Conservation (phyloP, 805 yeast species). For the Wickerhamiella domercqiae region DNA sequence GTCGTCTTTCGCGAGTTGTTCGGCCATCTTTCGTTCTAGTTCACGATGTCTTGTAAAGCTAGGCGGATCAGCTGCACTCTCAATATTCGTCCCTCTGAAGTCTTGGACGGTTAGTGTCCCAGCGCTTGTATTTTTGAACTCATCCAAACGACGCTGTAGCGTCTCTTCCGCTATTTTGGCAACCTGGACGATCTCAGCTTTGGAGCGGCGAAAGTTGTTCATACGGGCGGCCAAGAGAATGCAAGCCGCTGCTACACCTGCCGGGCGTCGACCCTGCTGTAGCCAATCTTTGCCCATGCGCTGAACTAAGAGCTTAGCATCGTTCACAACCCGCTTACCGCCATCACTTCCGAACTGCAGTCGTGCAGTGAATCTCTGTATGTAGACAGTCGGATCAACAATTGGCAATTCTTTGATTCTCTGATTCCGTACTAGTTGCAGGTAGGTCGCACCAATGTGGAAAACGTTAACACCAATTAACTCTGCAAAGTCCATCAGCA, state of each 20-base stretch:
- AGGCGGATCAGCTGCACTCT: conserved; percentile 56
- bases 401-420: conserved; percentile 66
- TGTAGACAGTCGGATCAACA: conserved; percentile 87
- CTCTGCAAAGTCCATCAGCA: conserved; percentile 90
- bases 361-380: conserved; percentile 84
- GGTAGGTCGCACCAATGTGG: conserved; percentile 88
- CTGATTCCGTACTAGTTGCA: conserved; percentile 78
- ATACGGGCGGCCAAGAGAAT: conserved; percentile 84
- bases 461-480: conserved; percentile 80
- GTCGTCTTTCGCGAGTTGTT: conserved; percentile 10
- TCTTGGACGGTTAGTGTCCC: conserved; percentile 57
- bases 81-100: conserved; percentile 42
- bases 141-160: conserved; percentile 75
- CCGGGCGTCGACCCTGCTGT: conserved; percentile 92
- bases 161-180: conserved; percentile 94
- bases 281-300: conserved; percentile 94
- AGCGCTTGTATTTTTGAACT: conserved; percentile 64
- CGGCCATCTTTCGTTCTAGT: conserved; percentile 26
- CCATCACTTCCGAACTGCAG: conserved; percentile 59
- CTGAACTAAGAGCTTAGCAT: conserved; percentile 74
- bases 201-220: conserved; percentile 87
- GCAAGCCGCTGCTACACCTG: conserved; percentile 97
- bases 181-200: conserved; percentile 84
- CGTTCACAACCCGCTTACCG: conserved; percentile 56
- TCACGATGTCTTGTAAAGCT: conserved; percentile 51